Conservation (phyloP, 805 yeast species). For the Cephaloascus albidus region DNA sequence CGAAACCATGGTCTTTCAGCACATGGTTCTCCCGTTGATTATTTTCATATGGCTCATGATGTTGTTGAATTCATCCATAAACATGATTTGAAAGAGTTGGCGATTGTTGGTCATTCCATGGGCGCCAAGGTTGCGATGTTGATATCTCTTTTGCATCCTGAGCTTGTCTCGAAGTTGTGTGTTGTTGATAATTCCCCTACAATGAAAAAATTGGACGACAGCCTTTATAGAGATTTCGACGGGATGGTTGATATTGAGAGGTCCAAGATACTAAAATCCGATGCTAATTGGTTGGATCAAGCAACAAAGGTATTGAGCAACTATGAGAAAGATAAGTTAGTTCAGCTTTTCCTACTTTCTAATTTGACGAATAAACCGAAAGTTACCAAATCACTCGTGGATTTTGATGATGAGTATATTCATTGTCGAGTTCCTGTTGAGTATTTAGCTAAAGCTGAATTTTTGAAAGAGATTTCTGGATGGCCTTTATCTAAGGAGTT, state of each 20-base stretch:
- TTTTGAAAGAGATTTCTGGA: slow-evolving; percentile 16
- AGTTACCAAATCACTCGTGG: slow-evolving; percentile 13
- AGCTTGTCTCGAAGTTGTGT: slow-evolving; percentile 26
- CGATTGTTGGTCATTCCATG: slow-evolving; percentile 46
- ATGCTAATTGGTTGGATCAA: slow-evolving; percentile 16
- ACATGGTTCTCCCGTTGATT: slow-evolving; percentile 33
- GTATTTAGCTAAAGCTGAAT: slow-evolving; percentile 9
- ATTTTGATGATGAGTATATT: slow-evolving; percentile 15
- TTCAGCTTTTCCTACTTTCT: slow-evolving; percentile 26
- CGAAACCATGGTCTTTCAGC: slow-evolving; percentile 48
- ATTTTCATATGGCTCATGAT: slow-evolving; percentile 33
- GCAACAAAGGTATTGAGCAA: slow-evolving; percentile 11
- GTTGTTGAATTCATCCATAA: slow-evolving; percentile 23
- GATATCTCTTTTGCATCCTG: slow-evolving; percentile 29
- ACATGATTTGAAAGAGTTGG: slow-evolving; percentile 16
- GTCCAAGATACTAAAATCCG: slow-evolving; percentile 10
- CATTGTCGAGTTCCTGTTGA: slow-evolving; percentile 23
- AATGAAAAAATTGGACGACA: slow-evolving; percentile 20
- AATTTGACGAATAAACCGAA: slow-evolving; percentile 23
- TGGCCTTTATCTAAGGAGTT: slow-evolving; percentile 18
- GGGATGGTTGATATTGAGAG: slow-evolving; percentile 28
- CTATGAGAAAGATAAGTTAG: slow-evolving; percentile 15
- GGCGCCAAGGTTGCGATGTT: slow-evolving; percentile 52
- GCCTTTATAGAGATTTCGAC: slow-evolving; percentile 23
- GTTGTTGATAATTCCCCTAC: slow-evolving; percentile 42